A percentile compares a stretch with the other conserved stretches of the same genome.
Conservation (phyloP, 148 eudicot species). For the Chenopodium berlandieri region DNA sequence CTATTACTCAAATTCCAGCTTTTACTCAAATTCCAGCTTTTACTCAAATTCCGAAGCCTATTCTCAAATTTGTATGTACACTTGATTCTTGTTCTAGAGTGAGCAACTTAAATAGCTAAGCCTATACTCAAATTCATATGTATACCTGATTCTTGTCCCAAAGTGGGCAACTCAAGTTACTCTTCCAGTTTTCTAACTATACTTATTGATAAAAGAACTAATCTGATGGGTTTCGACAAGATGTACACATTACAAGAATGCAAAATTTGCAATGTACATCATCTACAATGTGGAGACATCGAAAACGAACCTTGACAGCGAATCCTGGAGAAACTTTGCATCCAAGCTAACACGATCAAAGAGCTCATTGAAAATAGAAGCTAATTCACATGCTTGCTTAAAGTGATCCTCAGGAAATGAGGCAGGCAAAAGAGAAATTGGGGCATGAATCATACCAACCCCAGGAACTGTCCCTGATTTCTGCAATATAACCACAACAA, state of each 20-base stretch:
- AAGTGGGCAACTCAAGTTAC: background rate
- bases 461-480: constrained; percentile 86
- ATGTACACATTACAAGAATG: background rate
- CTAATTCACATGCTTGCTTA: constrained; percentile 81
- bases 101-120: too few species aligned
- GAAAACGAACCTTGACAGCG: constrained; percentile 73
- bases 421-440: constrained; percentile 69
- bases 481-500: constrained; percentile 45
- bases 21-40: too few species aligned
- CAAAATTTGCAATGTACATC: background rate
- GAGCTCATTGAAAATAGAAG: constrained; percentile 94
- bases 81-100: too few species aligned
- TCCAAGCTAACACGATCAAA: constrained; percentile 95
- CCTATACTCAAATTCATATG: background rate
- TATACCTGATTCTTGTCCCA: background rate
- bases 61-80: too few species aligned
- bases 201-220: background rate
- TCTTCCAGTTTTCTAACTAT: background rate
- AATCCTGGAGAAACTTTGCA: constrained; percentile 73
- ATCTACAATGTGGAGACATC: background rate
- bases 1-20: too few species aligned
- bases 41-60: too few species aligned
- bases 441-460: constrained; percentile 94
- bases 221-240: background rate
- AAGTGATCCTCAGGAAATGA: constrained; percentile 71